These are phyloP conservation scores for Diospyros lotus DNA, from an alignment of 148 eudicot species.

Conservation along the genomic window DNA sequence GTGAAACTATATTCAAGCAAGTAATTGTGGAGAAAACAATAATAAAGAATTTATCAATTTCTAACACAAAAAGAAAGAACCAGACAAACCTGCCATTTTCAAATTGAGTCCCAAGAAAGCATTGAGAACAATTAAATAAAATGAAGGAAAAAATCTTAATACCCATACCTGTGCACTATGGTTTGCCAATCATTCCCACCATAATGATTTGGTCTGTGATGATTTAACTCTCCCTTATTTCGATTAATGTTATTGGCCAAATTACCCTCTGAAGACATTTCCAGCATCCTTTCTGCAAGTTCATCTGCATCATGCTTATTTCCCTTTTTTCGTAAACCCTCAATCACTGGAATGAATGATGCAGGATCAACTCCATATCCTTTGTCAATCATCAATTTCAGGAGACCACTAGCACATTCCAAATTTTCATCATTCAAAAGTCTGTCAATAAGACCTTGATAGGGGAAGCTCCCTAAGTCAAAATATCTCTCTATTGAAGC, in stretches of 20 bases:
- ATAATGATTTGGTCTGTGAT: constrained; percentile 28
- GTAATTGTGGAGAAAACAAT: neutral
- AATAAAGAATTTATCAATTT: neutral
- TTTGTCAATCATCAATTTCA: constrained; percentile 48
- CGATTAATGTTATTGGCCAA: constrained; percentile 35
- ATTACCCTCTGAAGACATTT: constrained; percentile 45
- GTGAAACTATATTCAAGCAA: neutral
- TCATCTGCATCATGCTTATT: constrained; percentile 73
- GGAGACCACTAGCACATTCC: constrained; percentile 55
- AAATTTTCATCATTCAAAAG: constrained; percentile 59
- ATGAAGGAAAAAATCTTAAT: neutral
- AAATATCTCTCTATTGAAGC: constrained; percentile 58
- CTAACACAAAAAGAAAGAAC: neutral
- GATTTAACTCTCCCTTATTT: constrained; percentile 21
- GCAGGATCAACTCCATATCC: constrained; percentile 83
- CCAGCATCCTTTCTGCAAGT: constrained; percentile 74
- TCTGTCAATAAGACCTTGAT: constrained; percentile 58
- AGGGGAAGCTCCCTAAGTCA: constrained; percentile 61
- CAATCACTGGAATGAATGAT: constrained; percentile 79
- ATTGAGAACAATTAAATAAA: neutral
- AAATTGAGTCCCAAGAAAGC: neutral
- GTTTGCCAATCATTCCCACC: constrained; percentile 54
- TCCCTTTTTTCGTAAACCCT: constrained; percentile 53
- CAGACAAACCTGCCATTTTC: neutral
- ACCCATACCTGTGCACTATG: constrained; percentile 77